Conservation (phyloP, 331 rosid genomes). For the Cucumis variabilis region DNA sequence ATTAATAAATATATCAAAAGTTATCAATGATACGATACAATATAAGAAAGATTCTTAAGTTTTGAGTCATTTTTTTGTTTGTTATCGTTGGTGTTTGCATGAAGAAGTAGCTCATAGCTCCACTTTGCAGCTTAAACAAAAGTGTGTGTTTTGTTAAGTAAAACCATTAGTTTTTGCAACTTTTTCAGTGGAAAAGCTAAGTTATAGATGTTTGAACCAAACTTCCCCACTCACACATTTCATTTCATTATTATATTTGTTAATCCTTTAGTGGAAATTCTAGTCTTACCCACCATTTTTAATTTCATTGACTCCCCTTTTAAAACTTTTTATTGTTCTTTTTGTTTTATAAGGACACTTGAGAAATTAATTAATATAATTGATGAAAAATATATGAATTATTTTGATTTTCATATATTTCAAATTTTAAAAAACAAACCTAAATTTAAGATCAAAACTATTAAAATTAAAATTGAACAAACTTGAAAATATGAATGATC, state of each 20-base stretch:
- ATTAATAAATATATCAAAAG: too few relatives aligned
- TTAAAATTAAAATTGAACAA: too few relatives aligned
- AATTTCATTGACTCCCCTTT: too few relatives aligned
- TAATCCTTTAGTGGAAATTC: not conserved
- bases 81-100: not conserved
- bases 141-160: not conserved
- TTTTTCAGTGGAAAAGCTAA: conserved; percentile 2
- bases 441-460: too few relatives aligned
- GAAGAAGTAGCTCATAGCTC: not conserved
- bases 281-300: not conserved
- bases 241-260: not conserved
- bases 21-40: not conserved
- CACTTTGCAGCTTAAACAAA: not conserved
- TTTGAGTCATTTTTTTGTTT: not conserved
- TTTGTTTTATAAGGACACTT: not conserved
- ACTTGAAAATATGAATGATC: too few relatives aligned
- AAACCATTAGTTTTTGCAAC: not conserved
- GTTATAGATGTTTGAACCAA: conserved; percentile 18
- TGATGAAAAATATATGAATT: too few relatives aligned
- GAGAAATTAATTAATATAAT: not conserved
- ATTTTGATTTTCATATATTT: too few relatives aligned
- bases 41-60: not conserved
- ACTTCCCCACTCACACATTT: conserved; percentile 15
- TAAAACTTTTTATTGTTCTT: too few relatives aligned
- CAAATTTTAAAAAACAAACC: too few relatives aligned